A percentile compares a stretch with the other conserved stretches of the same genome.
Evolutionary conservation across 2,329 filamentous ascomycete species (phyloP).

Genomic region (Trichoderma sp.): DNA sequence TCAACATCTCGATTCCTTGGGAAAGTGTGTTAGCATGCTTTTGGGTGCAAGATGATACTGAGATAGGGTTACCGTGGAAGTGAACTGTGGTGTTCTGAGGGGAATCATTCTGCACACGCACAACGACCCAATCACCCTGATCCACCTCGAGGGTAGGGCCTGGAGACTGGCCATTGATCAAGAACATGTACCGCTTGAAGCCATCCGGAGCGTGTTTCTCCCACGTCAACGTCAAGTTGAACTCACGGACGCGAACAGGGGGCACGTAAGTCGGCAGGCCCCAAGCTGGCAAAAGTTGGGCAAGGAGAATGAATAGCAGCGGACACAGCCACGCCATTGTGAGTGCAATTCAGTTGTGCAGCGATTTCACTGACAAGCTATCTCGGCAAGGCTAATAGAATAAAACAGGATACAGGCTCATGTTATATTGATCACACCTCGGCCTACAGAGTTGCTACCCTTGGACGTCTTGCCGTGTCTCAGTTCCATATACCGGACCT

Average conservation of each 20-base stretch:
- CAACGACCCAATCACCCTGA: constrained; percentile 53
- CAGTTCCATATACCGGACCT: neutral
- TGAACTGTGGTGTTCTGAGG: constrained; percentile 54
- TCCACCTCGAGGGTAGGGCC: constrained; percentile 60
- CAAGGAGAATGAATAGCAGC: constrained; percentile 2
- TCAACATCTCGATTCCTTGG: constrained; percentile 51
- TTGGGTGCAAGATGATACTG: neutral
- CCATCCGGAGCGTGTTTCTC: constrained; percentile 49
- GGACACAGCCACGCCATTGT: neutral
- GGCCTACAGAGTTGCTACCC: too few relatives aligned
- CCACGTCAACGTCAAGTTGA: constrained; percentile 43
- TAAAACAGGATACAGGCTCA: neutral
- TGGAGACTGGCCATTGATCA: constrained; percentile 64
- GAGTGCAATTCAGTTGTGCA: too few relatives aligned
- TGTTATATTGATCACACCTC: neutral
- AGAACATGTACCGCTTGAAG: constrained; percentile 46
- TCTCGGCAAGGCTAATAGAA: too few relatives aligned
- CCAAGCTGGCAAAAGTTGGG: constrained; percentile 7
- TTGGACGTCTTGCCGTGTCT: neutral
- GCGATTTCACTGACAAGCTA: neutral
- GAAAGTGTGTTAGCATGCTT: neutral
- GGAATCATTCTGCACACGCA: constrained; percentile 50
- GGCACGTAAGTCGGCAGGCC: neutral
- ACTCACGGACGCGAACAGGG: constrained; percentile 26
- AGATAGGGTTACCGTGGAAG: constrained; percentile 47